Evolutionary conservation across 2,329 filamentous ascomycete species (phyloP).

Genomic region (Epicoccum sorghinum): DNA sequence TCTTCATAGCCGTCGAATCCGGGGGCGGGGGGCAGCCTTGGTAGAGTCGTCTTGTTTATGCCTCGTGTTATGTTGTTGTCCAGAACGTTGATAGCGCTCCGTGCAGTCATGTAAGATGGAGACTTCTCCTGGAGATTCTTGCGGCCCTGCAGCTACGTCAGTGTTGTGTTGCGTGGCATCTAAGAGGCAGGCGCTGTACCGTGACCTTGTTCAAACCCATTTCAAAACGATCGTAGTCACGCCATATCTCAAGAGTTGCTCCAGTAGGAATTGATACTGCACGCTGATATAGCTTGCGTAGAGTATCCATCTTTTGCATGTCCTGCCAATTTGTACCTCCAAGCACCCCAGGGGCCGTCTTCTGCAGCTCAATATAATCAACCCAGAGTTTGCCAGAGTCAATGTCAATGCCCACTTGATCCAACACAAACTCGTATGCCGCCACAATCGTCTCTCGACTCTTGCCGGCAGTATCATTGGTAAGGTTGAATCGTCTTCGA

Average conservation of each 20-base stretch:
- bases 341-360: conserved; percentile 81
- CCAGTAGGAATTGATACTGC: conserved; percentile 87
- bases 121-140: conserved; percentile 95
- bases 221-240: conserved; percentile 97
- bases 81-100: conserved; percentile 87
- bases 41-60: conserved; percentile 77
- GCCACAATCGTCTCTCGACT: conserved; percentile 81
- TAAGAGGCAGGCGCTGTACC: conserved; percentile 56
- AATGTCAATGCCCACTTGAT: conserved; percentile 88
- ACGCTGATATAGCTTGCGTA: conserved; percentile 90
- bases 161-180: neutral
- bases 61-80: conserved; percentile 87
- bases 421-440: conserved; percentile 90
- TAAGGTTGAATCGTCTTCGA: conserved; percentile 86
- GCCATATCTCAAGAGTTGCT: conserved; percentile 86
- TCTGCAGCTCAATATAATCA: conserved; percentile 94
- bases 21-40: conserved; percentile 78
- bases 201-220: conserved; percentile 92
- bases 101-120: conserved; percentile 92
- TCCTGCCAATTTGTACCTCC: conserved; percentile 94
- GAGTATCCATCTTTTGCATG: conserved; percentile 93
- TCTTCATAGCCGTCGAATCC: conserved; percentile 89
- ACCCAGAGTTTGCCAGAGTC: conserved; percentile 90
- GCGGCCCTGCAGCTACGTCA: conserved; percentile 68
- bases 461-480: conserved; percentile 74